Evolutionary conservation across 495 filamentous ascomycete genomes (phyloP).

Genomic region (Penicillium silybi): DNA sequence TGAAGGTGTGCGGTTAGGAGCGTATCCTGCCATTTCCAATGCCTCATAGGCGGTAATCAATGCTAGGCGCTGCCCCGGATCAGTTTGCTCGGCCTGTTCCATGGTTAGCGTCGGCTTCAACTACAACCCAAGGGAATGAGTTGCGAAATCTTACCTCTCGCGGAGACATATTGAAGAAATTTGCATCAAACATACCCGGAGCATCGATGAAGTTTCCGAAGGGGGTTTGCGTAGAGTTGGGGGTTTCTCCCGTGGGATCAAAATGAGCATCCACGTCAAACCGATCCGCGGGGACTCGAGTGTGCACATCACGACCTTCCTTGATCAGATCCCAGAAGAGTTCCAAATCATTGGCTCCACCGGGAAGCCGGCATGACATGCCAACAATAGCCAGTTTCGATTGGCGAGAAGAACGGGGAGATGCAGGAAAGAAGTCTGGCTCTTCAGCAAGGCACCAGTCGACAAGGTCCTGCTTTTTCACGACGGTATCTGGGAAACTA

Average conservation of each 20-base stretch:
- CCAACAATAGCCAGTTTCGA: constrained; percentile 43
- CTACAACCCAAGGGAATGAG: not conserved
- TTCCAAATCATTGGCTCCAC: constrained; percentile 26
- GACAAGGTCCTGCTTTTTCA: constrained; percentile 1
- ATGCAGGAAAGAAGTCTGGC: not conserved
- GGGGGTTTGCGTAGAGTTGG: constrained; percentile 28
- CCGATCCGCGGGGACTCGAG: constrained; percentile 34
- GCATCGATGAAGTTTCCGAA: constrained; percentile 39
- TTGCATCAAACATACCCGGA: constrained; percentile 29
- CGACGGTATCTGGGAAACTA: not conserved
- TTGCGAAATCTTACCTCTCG: constrained; percentile 30
- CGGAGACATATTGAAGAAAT: constrained; percentile 38
- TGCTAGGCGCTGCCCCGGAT: constrained; percentile 72
- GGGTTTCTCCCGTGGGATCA: constrained; percentile 37
- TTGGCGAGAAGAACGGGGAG: constrained; percentile 1
- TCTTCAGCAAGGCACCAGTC: not conserved
- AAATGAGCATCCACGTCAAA: constrained; percentile 42
- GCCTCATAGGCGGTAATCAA: constrained; percentile 75
- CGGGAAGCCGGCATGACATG: constrained; percentile 39
- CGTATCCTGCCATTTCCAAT: constrained; percentile 65
- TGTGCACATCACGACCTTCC: constrained; percentile 35
- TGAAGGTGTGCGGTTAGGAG: not conserved
- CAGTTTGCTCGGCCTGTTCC: constrained; percentile 52
- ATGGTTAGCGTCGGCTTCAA: too few species aligned
- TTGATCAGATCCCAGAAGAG: constrained; percentile 41